Conservation (phyloP, 768 basidiomycete genomes). For the Hygrophorus russula region DNA sequence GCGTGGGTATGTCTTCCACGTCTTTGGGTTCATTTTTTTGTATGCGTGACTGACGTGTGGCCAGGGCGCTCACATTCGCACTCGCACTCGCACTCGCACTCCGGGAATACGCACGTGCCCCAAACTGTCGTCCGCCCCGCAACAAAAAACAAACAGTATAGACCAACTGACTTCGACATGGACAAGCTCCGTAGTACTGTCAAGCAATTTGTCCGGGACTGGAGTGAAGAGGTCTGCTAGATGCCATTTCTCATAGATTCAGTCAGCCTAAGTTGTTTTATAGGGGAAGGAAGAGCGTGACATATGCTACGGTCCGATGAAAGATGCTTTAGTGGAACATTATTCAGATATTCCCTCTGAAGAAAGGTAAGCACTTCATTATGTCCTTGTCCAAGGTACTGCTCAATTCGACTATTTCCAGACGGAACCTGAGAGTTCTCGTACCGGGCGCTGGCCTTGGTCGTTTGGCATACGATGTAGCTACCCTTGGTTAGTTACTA, state of each 20-base stretch:
- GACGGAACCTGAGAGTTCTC: constrained; percentile 57
- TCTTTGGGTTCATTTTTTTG: constrained; percentile 6
- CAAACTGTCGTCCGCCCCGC: constrained; percentile 3
- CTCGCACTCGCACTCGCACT: constrained; percentile 18
- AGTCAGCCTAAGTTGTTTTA: background rate
- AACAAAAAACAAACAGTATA: constrained; percentile 9
- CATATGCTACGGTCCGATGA: constrained; percentile 71
- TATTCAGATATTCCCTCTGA: constrained; percentile 45
- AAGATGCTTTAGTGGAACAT: constrained; percentile 55
- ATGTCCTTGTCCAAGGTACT: constrained; percentile 6
- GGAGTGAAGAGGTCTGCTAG: constrained; percentile 63
- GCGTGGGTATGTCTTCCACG: background rate
- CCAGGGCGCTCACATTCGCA: constrained; percentile 12
- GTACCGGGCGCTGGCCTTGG: constrained; percentile 89
- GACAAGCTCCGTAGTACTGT: constrained; percentile 88
- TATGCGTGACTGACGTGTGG: background rate
- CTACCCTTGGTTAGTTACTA: constrained; percentile 50
- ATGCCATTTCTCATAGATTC: background rate
- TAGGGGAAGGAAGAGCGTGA: constrained; percentile 75
- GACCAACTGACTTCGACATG: constrained; percentile 65
- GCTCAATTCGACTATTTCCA: constrained; percentile 15
- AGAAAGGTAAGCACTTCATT: constrained; percentile 33
- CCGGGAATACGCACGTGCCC: constrained; percentile 12
- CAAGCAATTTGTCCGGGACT: constrained; percentile 89
- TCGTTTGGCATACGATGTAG: constrained; percentile 80